Percentiles rank a stretch among this genome's conserved stretches.
These are phyloP conservation scores for Ceratocystis harringtonii DNA, from an alignment of 2,329 filamentous ascomycete genomes.

Conservation along the genomic window DNA sequence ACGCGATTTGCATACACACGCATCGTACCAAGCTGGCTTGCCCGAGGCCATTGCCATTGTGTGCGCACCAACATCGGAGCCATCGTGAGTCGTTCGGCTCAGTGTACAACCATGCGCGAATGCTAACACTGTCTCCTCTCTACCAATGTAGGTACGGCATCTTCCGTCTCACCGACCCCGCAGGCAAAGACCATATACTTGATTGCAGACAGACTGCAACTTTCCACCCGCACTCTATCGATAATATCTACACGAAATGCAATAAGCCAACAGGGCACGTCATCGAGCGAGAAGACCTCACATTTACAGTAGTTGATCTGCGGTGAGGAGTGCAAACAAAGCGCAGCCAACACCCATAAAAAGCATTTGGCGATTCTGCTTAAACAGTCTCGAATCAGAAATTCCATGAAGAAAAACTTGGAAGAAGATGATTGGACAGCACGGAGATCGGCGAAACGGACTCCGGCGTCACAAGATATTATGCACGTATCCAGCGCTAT, in stretches of 20 bases:
- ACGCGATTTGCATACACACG: constrained; percentile 82
- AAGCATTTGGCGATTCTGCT: background rate
- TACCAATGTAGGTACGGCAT: constrained; percentile 55
- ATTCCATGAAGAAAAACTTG: background rate
- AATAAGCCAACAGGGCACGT: constrained; percentile 52
- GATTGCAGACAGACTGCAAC: constrained; percentile 62
- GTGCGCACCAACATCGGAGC: constrained; percentile 68
- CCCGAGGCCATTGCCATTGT: constrained; percentile 94
- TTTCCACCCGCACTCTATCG: constrained; percentile 60
- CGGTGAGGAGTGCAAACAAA: constrained; percentile 24
- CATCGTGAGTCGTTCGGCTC: constrained; percentile 43
- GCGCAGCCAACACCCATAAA: background rate
- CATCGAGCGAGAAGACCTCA: constrained; percentile 49
- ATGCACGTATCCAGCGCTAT: background rate
- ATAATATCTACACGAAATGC: constrained; percentile 66
- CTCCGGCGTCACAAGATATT: background rate
- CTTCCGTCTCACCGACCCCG: constrained; percentile 85
- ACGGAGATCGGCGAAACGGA: background rate
- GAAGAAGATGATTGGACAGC: background rate
- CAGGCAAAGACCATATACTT: constrained; percentile 72
- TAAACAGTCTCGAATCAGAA: background rate
- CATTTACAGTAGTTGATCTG: constrained; percentile 43
- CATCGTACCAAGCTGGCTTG: constrained; percentile 90
- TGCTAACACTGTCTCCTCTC: constrained; percentile 9
- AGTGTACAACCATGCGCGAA: background rate